These are phyloP conservation scores for Pseudogymnoascus sp. DNA, from an alignment of 2,329 filamentous ascomycete genomes.

Conservation along the genomic window DNA sequence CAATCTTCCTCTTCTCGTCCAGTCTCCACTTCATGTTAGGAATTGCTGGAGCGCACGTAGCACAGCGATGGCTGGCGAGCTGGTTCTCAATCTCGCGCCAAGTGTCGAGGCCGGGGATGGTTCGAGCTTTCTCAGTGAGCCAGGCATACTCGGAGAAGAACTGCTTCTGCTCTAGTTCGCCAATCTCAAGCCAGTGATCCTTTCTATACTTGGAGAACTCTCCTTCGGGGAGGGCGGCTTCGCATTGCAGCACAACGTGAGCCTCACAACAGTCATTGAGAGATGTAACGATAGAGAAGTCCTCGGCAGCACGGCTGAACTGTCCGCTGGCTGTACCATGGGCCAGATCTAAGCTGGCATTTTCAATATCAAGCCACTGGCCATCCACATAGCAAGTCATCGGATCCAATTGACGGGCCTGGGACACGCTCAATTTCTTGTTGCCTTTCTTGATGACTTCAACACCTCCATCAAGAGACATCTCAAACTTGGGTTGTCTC, in stretches of 20 bases:
- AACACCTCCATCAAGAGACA: conserved; percentile 5
- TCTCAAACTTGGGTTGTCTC: conserved; percentile 29
- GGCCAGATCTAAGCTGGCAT: neutral
- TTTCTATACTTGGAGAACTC: conserved; percentile 13
- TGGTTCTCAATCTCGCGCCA: conserved; percentile 12
- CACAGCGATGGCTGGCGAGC: conserved; percentile 14
- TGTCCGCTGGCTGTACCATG: neutral
- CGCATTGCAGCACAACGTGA: neutral
- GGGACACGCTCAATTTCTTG: neutral
- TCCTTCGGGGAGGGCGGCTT: conserved; percentile 1
- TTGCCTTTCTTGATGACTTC: neutral
- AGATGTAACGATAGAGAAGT: neutral
- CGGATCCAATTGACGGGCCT: neutral
- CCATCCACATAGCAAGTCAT: conserved; percentile 12
- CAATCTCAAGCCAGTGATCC: conserved; percentile 22
- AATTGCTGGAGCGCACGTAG: conserved; percentile 32
- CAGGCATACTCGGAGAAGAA: conserved; percentile 29
- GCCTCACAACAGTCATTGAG: neutral
- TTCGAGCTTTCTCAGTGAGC: conserved; percentile 27
- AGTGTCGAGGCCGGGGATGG: conserved; percentile 11
- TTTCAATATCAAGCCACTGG: conserved; percentile 10
- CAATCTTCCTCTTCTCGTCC: conserved; percentile 27
- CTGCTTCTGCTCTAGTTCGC: conserved; percentile 22
- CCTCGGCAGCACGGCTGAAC: neutral
- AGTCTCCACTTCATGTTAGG: conserved; percentile 35